Conservation (phyloP, 257 asterid genomes). For the Paraleonurus japonicus region DNA sequence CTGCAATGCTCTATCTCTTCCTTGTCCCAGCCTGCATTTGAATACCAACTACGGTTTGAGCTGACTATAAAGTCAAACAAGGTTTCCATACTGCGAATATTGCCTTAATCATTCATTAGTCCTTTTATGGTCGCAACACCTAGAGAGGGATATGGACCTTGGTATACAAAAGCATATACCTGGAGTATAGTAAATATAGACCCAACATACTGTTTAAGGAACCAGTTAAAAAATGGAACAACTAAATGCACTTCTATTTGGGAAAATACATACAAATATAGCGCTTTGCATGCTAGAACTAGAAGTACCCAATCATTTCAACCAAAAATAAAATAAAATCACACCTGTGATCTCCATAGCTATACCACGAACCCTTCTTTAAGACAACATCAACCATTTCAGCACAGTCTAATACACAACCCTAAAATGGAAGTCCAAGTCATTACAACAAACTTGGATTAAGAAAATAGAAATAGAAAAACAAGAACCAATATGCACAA, state of each 20-base stretch:
- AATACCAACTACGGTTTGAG: constrained; percentile 9
- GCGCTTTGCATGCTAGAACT: neutral
- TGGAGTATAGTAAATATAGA: too few species aligned
- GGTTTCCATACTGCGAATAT: neutral
- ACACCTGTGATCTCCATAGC: constrained; percentile 91
- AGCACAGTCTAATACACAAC: constrained; percentile 93
- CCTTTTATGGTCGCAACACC: too few species aligned
- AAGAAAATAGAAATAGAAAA: constrained; percentile 12
- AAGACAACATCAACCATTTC: constrained; percentile 72
- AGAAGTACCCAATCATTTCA: constrained; percentile 8
- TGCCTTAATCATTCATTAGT: too few species aligned
- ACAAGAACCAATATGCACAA: constrained; percentile 4
- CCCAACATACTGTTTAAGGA: neutral
- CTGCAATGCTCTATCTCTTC: constrained; percentile 91
- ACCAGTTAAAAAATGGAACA: neutral
- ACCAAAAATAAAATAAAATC: constrained; percentile 15
- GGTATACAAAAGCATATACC: too few species aligned
- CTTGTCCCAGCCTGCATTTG: constrained; percentile 82
- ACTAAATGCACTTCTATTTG: constrained; percentile 1
- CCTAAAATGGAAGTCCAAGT: constrained; percentile 46
- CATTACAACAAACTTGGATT: constrained; percentile 5
- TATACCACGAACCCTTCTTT: constrained; percentile 96
- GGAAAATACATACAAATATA: neutral
- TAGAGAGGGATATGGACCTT: too few species aligned
- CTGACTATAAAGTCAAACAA: constrained; percentile 8